Conservation (phyloP, 2,329 filamentous ascomycete species). For the Pestalotiopsis sp. region DNA sequence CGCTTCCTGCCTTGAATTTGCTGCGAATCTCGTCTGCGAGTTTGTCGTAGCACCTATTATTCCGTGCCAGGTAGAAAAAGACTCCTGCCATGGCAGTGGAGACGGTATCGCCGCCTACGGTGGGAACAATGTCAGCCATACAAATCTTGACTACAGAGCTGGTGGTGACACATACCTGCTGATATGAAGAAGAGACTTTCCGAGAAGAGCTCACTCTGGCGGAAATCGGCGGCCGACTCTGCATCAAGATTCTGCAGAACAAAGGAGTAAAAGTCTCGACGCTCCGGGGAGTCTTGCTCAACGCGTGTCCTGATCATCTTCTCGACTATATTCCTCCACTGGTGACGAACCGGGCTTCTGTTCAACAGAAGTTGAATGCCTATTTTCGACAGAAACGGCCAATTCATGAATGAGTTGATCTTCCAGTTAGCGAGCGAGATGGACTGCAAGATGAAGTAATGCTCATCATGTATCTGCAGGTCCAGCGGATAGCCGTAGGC, state of each 20-base stretch:
- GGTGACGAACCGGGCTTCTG: background rate
- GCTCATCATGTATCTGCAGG: constrained; percentile 18
- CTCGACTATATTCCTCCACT: background rate
- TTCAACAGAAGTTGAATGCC: background rate
- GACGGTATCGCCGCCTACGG: constrained; percentile 30
- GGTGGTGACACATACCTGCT: background rate
- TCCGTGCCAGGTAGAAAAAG: constrained; percentile 37
- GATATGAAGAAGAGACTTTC: constrained; percentile 2
- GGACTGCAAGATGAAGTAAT: background rate
- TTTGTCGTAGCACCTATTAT: constrained; percentile 29
- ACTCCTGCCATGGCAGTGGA: constrained; percentile 32
- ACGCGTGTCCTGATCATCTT: background rate
- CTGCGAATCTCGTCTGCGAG: constrained; percentile 33
- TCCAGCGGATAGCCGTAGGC: constrained; percentile 24
- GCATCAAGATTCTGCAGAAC: constrained; percentile 7
- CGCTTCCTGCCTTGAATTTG: constrained; percentile 33
- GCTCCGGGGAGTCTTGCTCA: constrained; percentile 5
- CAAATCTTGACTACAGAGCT: background rate
- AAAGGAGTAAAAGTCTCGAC: constrained; percentile 14
- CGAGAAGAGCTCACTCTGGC: background rate
- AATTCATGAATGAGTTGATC: background rate
- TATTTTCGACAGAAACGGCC: background rate
- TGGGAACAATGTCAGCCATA: background rate
- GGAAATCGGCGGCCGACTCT: background rate
- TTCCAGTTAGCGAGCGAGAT: background rate